Base-by-base conservation (phyloP, 805 yeast genomes). In the Isabelozyma pseudorhagii region DNA sequence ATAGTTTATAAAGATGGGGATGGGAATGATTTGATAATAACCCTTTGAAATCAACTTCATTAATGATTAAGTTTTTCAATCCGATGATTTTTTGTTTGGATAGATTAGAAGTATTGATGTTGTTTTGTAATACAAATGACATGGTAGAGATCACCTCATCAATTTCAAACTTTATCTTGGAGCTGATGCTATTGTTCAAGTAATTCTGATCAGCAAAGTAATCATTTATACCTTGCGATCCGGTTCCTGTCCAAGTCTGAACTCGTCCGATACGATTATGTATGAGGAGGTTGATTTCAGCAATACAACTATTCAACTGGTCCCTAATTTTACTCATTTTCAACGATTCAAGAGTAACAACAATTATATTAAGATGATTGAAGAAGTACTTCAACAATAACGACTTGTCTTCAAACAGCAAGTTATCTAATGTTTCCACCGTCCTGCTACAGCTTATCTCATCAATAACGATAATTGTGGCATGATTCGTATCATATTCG, bases 181-280 rank as follows among this genome's bases (percentile, higher is more conserved):
- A 21, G 18, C 49, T 9, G 50, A 36, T n/a, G 14, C 15, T 17
- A 40, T 39, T 34, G 38, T 29, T 25, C 41, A 42, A 15, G 42
- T 25, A 29, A 17, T 29, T 18, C 42, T 29, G 38, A 45, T 47
- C 31, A 36, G 38, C 31, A 38, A 50, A 60, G 39, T 47, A 50
- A 46, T 65, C 71, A 48, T 61, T 54, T 34, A 62, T 47, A 39
- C 52, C 51, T 38, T 47, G 40, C 4, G 50, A 46, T 3, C 70
- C 67, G 8, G 75, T 69, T 14, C 77, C 78, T 1, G 77, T 72
- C 78, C 78, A 73, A 14, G 69, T 66, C 61, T 75, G 67, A 52
- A 77, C 68, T 47, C 74, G 60, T n/a, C 66, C 46, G 45, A 73
- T 64, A 44, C 79, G 59, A 46, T 66, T 61, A 25, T 60, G 51